Percentiles rank a stretch among this genome's conserved stretches.
Evolutionary conservation across 1,139 yeast species (phyloP).

Genomic region (Pichia sp.): DNA sequence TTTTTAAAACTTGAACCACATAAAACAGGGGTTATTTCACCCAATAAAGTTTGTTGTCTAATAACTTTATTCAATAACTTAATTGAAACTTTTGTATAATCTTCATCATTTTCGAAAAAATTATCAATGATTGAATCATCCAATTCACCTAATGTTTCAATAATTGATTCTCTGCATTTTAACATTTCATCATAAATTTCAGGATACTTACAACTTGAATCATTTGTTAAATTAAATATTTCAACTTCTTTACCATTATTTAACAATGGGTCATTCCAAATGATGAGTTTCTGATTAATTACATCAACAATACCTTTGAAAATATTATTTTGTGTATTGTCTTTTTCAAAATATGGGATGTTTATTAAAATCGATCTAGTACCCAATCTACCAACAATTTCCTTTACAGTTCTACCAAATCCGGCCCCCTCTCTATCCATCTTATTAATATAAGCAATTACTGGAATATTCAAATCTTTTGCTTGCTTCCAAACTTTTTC

Average conservation of each 20-base stretch:
- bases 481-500: slow-evolving; percentile 97
- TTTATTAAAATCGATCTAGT: slow-evolving; percentile 71
- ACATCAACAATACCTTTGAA: slow-evolving; percentile 85
- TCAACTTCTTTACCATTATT: slow-evolving; percentile 49
- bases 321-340: slow-evolving; percentile 36
- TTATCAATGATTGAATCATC: slow-evolving; percentile 75
- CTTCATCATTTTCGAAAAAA: slow-evolving; percentile 66
- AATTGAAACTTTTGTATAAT: slow-evolving; percentile 59
- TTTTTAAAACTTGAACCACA: slow-evolving; percentile 93
- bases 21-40: slow-evolving; percentile 65
- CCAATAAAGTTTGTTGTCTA: slow-evolving; percentile 52
- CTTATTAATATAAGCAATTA: slow-evolving; percentile 76
- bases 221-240: slow-evolving; percentile 39
- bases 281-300: slow-evolving; percentile 54
- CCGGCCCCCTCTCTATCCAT: slow-evolving; percentile 98
- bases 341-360: slow-evolving; percentile 60
- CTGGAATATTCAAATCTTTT: slow-evolving; percentile 57
- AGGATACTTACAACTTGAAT: slow-evolving; percentile 25
- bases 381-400: slow-evolving; percentile 69
- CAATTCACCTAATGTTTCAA: slow-evolving; percentile 77
- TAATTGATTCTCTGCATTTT: slow-evolving; percentile 63
- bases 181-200: slow-evolving; percentile 43
- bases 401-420: slow-evolving; percentile 81
- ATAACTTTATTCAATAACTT: slow-evolving; percentile 50
- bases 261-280: slow-evolving; percentile 46